A percentile compares a stretch with the other conserved stretches of the same genome.
phyloP scores from a whole-genome alignment of 2,329 filamentous ascomycete species.

The Dendryphion nanum region DNA sequence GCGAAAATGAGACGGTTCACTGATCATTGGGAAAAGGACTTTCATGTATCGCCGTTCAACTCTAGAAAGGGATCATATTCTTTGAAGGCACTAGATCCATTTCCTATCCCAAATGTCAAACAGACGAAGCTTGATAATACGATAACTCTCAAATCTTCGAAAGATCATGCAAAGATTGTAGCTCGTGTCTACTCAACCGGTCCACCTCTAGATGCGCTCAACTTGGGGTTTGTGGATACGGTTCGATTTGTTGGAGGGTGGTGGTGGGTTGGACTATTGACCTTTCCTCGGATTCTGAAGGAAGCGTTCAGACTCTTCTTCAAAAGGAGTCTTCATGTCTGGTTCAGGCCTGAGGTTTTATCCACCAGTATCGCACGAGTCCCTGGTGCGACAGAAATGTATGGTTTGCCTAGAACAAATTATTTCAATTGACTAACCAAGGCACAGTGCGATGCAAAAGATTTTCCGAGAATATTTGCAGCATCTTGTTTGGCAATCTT shows the following conservation, averaged over 20 bases:
- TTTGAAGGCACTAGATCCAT: conserved; percentile 47
- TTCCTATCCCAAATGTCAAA: conserved; percentile 16
- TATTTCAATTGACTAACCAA: no score
- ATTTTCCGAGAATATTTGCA: conserved; percentile 42
- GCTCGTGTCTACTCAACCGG: conserved; percentile 59
- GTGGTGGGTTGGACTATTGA: conserved; percentile 68
- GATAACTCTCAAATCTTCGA: conserved; percentile 61
- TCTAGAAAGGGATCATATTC: conserved; percentile 50
- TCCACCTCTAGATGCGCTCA: conserved; percentile 50
- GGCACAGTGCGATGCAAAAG: conserved; percentile 28
- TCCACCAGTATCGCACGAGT: conserved; percentile 55
- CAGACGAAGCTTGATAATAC: conserved; percentile 57
- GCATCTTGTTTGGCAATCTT: conserved; percentile 50
- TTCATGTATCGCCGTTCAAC: conserved; percentile 77
- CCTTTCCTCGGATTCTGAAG: conserved; percentile 63
- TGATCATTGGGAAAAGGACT: conserved; percentile 65
- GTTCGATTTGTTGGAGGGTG: conserved; percentile 53
- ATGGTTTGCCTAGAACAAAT: neutral
- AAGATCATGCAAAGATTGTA: conserved; percentile 60
- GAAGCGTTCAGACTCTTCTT: conserved; percentile 61
- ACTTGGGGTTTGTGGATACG: conserved; percentile 46
- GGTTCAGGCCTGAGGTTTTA: conserved; percentile 63
- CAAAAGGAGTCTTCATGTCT: conserved; percentile 58
- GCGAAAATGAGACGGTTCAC: conserved; percentile 41
- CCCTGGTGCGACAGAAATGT: conserved; percentile 52